Evolutionary conservation across 441 rosid genomes (phyloP), one percentile per base, ranked within the genome.

Genomic region (Geranium incanum): DNA sequence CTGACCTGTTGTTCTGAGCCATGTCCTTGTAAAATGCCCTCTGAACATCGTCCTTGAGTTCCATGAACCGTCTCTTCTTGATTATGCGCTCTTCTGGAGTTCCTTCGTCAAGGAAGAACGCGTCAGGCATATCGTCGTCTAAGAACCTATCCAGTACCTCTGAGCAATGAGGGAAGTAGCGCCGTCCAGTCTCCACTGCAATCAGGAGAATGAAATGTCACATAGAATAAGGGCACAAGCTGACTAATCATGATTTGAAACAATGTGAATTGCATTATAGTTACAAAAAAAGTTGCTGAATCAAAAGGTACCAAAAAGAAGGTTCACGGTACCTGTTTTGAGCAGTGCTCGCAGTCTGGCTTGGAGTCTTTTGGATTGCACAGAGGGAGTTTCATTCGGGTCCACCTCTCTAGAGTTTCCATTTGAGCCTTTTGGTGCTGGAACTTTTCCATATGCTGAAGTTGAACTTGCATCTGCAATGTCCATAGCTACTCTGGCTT

Each of bases 401-500:
- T 75, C 76, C 48, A 78, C 84, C 70, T 81, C 76, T 45, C 81
- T 71, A 55, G 45, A 70, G 70, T 71, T 78, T 36, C 76, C 72
- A 66, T 36, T 75, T 3, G 72, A 68, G 57, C 78, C 78, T 67
- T 69, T 72, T 13, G 76, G 57, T 57, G 69, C 68, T 5, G 76
- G 72, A 57, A 78, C 78, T 3, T 75, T 69, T 18, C 74, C 71
- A 59, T 69, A 72, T 48, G 70, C 78, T 38, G 65, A 64, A 5
- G 74, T 76, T 71, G 70, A 72, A 65, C 71, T 76, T 45, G 81
- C 81, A 62, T 75, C 75, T 8, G 84, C 81, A 60, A 71, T 70
- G 28, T 81, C 84, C 79, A 78, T 81, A 16, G 84, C 84, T 59
- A 81, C 63, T 67, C 76, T 78, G 69, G 81, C 77, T 72, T 81